Conservation (phyloP, 257 asterid species). For the Rehmannia glutinosa region DNA sequence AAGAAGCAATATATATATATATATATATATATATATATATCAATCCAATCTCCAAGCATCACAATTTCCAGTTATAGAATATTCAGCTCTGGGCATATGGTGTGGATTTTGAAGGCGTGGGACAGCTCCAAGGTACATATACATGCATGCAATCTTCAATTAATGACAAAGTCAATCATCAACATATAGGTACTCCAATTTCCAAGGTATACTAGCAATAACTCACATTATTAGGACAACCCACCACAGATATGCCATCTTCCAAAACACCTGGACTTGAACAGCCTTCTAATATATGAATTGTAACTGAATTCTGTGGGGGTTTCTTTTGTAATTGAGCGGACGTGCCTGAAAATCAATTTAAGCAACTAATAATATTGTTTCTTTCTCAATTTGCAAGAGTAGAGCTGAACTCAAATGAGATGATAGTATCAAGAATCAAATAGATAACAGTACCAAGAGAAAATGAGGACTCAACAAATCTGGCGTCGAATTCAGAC, state of each 20-base stretch:
- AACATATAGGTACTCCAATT: neutral
- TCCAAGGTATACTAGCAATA: neutral
- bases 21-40: neutral
- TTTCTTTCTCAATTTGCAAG: slow-evolving; percentile 1
- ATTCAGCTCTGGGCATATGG: neutral
- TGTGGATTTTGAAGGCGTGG: slow-evolving; percentile 1
- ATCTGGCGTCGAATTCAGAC: slow-evolving; percentile 30
- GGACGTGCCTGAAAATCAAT: slow-evolving; percentile 34
- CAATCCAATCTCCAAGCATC: slow-evolving; percentile 8
- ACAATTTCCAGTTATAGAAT: neutral
- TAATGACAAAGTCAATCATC: slow-evolving; percentile 10
- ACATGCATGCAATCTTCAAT: slow-evolving; percentile 9
- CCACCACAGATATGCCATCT: slow-evolving; percentile 43
- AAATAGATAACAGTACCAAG: slow-evolving; percentile 31
- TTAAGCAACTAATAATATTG: slow-evolving; percentile 17
- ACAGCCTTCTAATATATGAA: slow-evolving; percentile 24
- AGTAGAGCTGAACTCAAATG: slow-evolving; percentile 8
- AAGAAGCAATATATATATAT: neutral
- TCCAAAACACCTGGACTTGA: slow-evolving; percentile 28
- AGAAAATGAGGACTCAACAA: slow-evolving; percentile 33
- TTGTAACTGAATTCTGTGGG: slow-evolving; percentile 27
- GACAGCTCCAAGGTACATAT: neutral
- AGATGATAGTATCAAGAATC: slow-evolving; percentile 8
- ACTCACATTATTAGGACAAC: slow-evolving; percentile 28
- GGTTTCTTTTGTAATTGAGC: slow-evolving; percentile 19